Base-by-base conservation (phyloP, 108 stramenopile species). In the Mayamaea pseudoterrestris region DNA sequence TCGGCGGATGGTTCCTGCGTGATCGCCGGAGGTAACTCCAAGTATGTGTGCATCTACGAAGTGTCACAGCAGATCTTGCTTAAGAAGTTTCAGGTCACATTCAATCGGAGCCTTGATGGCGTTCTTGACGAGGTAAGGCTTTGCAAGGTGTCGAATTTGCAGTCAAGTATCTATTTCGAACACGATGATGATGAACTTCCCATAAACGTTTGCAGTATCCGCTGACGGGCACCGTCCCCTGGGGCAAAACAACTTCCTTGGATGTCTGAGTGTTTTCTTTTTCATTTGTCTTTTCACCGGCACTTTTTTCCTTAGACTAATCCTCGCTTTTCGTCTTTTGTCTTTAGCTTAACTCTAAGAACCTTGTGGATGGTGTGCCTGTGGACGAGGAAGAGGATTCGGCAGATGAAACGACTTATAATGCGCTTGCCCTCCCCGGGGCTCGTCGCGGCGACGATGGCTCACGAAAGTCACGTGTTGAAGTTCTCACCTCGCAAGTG, bases 31-130 rank as follows among this genome's bases (percentile, higher is more conserved):
- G 97, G 99, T 2, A 90, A 93, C 56, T 90, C 90, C 55, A 97
- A 95, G 60, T 98, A 82, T 60, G 90, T 97, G 24, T 99, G 99
- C 63, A 92, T 98, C 50, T 99, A 98, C 73, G 90, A 91, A 52
- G 67, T 84, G 28, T 90, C 80, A 3, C 78, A 82, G 37, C 84
- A 90, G 51, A 81, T 97, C 8, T 66, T 99, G 9, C 53, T 99
- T 55, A 94, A 95, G 45, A 99, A 99, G 65, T 99, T 96, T 57
- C 96, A 97, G 69, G 72, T 99, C n/a, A 89, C 87, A 8, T 94
- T 96, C 69, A 96, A 96, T 61, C 66, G 96, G 22, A 88, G 83
- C 57, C 61, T 93, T 12, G 91, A 93, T 54, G 91, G 86, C 9
- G 77, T 88, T 17, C 57, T 88, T 37, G 91, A 93, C 44, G 81